These are phyloP conservation scores for Leccinum uliginosum DNA, from an alignment of 768 basidiomycete genomes.

Conservation along the genomic window DNA sequence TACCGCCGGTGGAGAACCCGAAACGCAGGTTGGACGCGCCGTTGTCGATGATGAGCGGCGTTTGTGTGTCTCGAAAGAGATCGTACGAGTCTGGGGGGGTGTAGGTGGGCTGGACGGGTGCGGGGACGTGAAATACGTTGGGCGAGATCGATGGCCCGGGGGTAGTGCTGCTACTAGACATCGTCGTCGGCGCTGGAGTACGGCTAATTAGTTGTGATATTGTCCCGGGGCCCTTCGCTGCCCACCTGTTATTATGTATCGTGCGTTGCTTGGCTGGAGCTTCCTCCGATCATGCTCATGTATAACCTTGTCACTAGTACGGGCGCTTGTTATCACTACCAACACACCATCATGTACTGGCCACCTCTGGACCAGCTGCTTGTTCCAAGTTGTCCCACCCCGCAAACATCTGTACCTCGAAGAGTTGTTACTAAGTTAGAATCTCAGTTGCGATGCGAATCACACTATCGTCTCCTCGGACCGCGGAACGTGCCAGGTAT, in stretches of 20 bases:
- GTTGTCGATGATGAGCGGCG: conserved; percentile 85
- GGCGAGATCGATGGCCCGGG: conserved; percentile 6
- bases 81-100: conserved; percentile 46
- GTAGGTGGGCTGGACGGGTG: conserved; percentile 30
- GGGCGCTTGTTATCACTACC: too few species aligned
- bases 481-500: background rate
- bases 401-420: too few species aligned
- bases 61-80: conserved; percentile 42
- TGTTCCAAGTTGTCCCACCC: too few species aligned
- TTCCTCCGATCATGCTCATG: background rate
- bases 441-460: too few species aligned
- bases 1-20: conserved; percentile 64
- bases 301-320: too few species aligned
- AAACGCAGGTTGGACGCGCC: conserved; percentile 80
- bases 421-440: too few species aligned
- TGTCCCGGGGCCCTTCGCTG: background rate
- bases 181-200: conserved; percentile 3
- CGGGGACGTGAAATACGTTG: conserved; percentile 18
- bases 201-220: background rate
- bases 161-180: conserved; percentile 9
- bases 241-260: too few species aligned
- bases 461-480: background rate
- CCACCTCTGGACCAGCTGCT: too few species aligned
- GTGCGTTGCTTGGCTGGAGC: background rate
- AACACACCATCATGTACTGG: too few species aligned